phyloP scores from a whole-genome alignment of 768 basidiomycete species.

The Xanthoconium stramineum region DNA sequence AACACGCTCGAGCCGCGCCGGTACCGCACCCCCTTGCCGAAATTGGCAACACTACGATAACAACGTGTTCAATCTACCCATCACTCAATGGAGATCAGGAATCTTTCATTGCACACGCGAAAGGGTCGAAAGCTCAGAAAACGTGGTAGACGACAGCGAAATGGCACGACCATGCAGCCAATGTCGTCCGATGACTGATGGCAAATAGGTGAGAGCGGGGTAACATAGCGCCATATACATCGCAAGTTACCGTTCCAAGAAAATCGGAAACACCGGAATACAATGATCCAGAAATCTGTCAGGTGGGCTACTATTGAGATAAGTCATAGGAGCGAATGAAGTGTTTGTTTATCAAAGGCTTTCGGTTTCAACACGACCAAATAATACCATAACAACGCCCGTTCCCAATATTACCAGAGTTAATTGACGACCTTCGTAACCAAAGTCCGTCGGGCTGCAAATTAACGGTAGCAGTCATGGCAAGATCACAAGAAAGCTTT shows the following conservation, averaged over 20 bases:
- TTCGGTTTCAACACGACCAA: conserved; percentile 25
- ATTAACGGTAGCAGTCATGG: conserved; percentile 23
- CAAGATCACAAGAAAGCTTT: conserved; percentile 59
- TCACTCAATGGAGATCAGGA: too few relatives aligned
- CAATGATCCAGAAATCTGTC: too few relatives aligned
- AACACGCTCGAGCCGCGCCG: conserved; percentile 15
- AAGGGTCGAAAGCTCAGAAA: too few relatives aligned
- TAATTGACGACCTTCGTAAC: conserved; percentile 2
- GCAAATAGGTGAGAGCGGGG: too few relatives aligned
- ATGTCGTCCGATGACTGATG: too few relatives aligned
- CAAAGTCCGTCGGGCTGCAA: conserved; percentile 4
- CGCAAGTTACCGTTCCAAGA: too few relatives aligned
- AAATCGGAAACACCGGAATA: too few relatives aligned
- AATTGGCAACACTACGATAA: conserved; percentile 7
- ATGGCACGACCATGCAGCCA: too few relatives aligned
- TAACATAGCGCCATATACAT: too few relatives aligned
- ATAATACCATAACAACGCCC: conserved; percentile 21
- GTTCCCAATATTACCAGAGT: background rate
- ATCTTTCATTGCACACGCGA: background rate
- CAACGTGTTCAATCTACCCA: conserved; percentile 2
- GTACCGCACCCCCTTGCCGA: background rate
- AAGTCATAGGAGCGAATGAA: background rate
- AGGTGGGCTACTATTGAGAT: too few relatives aligned
- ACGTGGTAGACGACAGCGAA: background rate
- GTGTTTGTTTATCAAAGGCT: conserved; percentile 21